Conservation (phyloP, 225 moss, liverwort and hornwort species). For the Lunularia cruciata region DNA sequence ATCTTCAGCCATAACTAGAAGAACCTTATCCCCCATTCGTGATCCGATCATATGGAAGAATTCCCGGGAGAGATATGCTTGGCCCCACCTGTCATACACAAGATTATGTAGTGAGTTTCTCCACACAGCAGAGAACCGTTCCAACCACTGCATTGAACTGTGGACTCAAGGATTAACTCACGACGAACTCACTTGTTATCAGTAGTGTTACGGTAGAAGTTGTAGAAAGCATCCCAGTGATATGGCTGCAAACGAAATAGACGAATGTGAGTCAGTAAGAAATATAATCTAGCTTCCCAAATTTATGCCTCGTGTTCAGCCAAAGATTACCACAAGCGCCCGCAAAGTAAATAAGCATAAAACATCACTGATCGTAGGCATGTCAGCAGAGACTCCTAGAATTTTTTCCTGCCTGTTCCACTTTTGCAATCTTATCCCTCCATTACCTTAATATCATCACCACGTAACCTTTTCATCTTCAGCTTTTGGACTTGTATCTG, state of each 20-base stretch:
- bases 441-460: conserved; percentile 97
- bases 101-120: too few species aligned
- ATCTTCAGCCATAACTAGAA: conserved; percentile 92
- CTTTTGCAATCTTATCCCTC: not conserved
- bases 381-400: not conserved
- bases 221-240: conserved; percentile 97
- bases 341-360: not conserved
- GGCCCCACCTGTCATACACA: conserved; percentile 76
- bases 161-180: too few species aligned
- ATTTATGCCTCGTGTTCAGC: too few species aligned
- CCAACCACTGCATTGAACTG: not conserved
- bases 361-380: not conserved
- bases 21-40: conserved; percentile 89
- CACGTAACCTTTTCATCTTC: conserved; percentile 79
- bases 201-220: conserved; percentile 95
- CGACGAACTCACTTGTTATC: conserved; percentile 89
- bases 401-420: not conserved
- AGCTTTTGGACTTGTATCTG: conserved; percentile 86
- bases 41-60: conserved; percentile 95
- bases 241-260: conserved; percentile 50
- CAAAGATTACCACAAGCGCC: too few species aligned
- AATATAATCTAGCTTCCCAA: too few species aligned
- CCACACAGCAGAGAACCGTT: too few species aligned
- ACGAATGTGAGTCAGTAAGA: not conserved
- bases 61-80: conserved; percentile 92